A percentile compares a stretch with the other conserved stretches of the same genome.
phyloP scores from a whole-genome alignment of 2,329 filamentous ascomycete genomes.

The Venturia aucupariae region DNA sequence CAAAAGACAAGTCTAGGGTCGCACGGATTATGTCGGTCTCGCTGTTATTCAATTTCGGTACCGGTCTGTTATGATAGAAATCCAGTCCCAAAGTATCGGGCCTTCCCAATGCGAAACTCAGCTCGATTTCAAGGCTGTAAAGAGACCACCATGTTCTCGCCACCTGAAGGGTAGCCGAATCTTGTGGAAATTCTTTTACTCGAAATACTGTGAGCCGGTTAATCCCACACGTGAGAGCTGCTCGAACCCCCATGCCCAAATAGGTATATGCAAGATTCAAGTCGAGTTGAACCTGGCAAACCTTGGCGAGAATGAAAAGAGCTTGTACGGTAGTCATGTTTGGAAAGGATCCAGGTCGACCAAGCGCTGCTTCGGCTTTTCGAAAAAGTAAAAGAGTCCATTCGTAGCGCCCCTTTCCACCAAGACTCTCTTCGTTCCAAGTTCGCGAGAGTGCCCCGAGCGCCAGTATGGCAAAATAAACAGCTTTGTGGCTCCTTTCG shows the following conservation, averaged over 20 bases:
- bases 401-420: slow-evolving; percentile 36
- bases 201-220: slow-evolving; percentile 30
- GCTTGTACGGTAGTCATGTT: slow-evolving; percentile 41
- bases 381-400: slow-evolving; percentile 40
- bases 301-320: slow-evolving; percentile 40
- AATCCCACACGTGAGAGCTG: slow-evolving; percentile 39
- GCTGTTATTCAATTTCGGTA: slow-evolving; percentile 23
- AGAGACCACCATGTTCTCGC: slow-evolving; percentile 20
- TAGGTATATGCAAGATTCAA: slow-evolving; percentile 41
- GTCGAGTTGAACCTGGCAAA: slow-evolving; percentile 42
- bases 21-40: slow-evolving; percentile 32
- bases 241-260: slow-evolving; percentile 39
- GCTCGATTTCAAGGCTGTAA: slow-evolving; percentile 18
- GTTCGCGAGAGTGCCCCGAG: slow-evolving; percentile 38
- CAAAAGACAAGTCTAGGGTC: slow-evolving; percentile 33
- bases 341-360: slow-evolving; percentile 34
- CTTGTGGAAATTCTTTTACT: slow-evolving; percentile 4
- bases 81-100: slow-evolving; percentile 42
- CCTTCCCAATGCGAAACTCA: slow-evolving; percentile 40
- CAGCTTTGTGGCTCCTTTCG: slow-evolving; percentile 35
- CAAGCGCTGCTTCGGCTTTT: slow-evolving; percentile 32
- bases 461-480: slow-evolving; percentile 40
- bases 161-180: slow-evolving; percentile 6
- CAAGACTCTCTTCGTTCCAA: slow-evolving; percentile 35
- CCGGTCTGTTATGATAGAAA: slow-evolving; percentile 37